Evolutionary conservation across 257 asterid genomes (phyloP).

Genomic region (Dorcoceras hygrometricum): DNA sequence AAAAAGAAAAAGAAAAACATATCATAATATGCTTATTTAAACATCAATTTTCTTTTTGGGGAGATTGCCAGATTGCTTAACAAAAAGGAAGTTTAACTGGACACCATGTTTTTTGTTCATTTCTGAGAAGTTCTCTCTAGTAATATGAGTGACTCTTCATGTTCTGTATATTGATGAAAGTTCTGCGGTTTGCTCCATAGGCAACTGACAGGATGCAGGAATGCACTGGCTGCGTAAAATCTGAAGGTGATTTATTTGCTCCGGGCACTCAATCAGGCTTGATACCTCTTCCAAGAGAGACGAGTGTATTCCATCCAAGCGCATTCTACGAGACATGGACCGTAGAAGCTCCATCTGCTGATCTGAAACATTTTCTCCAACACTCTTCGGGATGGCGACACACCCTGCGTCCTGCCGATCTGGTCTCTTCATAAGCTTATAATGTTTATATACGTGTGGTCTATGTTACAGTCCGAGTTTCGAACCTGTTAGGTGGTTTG

Average conservation of each 20-base stretch:
- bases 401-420: constrained; percentile 38
- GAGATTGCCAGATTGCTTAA: too few species aligned
- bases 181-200: constrained; percentile 32
- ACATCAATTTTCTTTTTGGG: too few species aligned
- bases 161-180: background rate
- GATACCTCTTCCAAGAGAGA: constrained; percentile 37
- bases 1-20: too few species aligned
- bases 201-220: constrained; percentile 68
- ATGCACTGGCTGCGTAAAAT: constrained; percentile 60
- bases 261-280: constrained; percentile 58
- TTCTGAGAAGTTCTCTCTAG: background rate
- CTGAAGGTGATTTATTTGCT: constrained; percentile 74
- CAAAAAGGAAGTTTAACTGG: background rate
- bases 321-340: constrained; percentile 74
- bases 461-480: background rate
- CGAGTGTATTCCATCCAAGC: constrained; percentile 59
- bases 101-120: background rate
- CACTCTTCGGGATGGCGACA: constrained; percentile 81
- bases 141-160: background rate
- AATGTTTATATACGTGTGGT: background rate
- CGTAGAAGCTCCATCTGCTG: constrained; percentile 59
- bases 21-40: background rate
- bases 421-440: constrained; percentile 24
- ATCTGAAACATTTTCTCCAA: constrained; percentile 65
- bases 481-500: too few species aligned